Percentiles rank a stretch among this genome's conserved stretches.
Conservation (phyloP, 192 early-diverging fungal genomes). For the Coemansia sp. region DNA sequence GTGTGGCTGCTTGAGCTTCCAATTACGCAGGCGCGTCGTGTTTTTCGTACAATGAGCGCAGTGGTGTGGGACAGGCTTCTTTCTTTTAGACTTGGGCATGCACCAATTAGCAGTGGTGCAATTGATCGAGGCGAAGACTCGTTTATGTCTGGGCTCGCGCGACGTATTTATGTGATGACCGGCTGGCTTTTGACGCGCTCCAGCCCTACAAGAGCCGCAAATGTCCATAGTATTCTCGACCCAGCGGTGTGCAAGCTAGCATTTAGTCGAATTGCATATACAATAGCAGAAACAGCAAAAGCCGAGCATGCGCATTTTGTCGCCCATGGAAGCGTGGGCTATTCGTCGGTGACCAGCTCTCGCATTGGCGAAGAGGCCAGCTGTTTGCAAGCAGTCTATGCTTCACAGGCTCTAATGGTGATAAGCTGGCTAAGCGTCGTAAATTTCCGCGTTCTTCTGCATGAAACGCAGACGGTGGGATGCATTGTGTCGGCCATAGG, state of each 20-base stretch:
- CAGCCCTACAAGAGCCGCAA: background rate
- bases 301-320: background rate
- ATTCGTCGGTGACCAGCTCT: background rate
- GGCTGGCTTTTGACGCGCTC: slow-evolving; percentile 37
- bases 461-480: slow-evolving; percentile 31
- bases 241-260: slow-evolving; percentile 31
- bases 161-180: slow-evolving; percentile 13
- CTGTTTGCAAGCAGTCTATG: slow-evolving; percentile 7
- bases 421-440: slow-evolving; percentile 19
- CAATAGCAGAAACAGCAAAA: background rate
- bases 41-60: slow-evolving; percentile 13
- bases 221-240: slow-evolving; percentile 2
- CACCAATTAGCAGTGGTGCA: background rate
- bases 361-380: background rate
- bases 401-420: slow-evolving; percentile 18
- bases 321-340: background rate
- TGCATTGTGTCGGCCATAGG: slow-evolving; percentile 12
- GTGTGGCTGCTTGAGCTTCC: slow-evolving; percentile 24
- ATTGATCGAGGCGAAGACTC: background rate
- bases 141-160: background rate
- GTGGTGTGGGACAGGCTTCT: slow-evolving; percentile 33
- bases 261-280: slow-evolving; percentile 16
- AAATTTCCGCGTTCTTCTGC: slow-evolving; percentile 26
- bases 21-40: background rate
- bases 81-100: background rate